These are phyloP conservation scores for Fusarium keratoplasticum DNA, from an alignment of 2,329 filamentous ascomycete genomes.

Conservation along the genomic window DNA sequence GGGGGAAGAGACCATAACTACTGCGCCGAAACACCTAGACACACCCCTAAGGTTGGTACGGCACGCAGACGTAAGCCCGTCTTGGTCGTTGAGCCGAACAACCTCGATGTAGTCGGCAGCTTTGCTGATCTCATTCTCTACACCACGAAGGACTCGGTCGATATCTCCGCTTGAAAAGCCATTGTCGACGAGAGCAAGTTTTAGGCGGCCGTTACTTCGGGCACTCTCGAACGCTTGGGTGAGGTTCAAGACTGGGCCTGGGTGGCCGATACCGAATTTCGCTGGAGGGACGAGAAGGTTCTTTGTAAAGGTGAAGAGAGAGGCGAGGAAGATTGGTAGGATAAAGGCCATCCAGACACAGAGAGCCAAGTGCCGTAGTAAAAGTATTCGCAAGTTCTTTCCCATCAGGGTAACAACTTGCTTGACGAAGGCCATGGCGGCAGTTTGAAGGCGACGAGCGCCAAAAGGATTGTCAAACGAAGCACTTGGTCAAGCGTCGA, in stretches of 20 bases:
- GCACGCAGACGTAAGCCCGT: slow-evolving; percentile 72
- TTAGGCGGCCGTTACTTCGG: slow-evolving; percentile 68
- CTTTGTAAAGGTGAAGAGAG: slow-evolving; percentile 77
- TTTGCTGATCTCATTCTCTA: slow-evolving; percentile 68
- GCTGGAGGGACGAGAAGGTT: slow-evolving; percentile 87
- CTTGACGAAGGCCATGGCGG: slow-evolving; percentile 63
- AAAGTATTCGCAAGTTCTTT: slow-evolving; percentile 71
- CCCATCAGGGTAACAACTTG: slow-evolving; percentile 71
- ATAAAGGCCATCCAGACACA: slow-evolving; percentile 69
- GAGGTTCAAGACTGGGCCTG: slow-evolving; percentile 72
- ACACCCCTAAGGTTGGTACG: slow-evolving; percentile 73
- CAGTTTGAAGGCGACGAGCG: slow-evolving; percentile 16
- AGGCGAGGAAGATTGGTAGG: slow-evolving; percentile 68
- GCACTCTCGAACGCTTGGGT: slow-evolving; percentile 70
- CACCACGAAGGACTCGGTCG: slow-evolving; percentile 72
- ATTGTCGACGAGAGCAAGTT: slow-evolving; percentile 83
- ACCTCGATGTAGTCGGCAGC: slow-evolving; percentile 67
- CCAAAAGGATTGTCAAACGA: not conserved
- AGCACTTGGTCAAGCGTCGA: not conserved
- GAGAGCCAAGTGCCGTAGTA: slow-evolving; percentile 64
- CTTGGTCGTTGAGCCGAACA: slow-evolving; percentile 63
- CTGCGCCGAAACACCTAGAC: slow-evolving; percentile 78
- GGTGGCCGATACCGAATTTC: slow-evolving; percentile 76
- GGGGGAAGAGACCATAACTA: slow-evolving; percentile 81
- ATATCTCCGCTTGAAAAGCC: slow-evolving; percentile 77